Evolutionary conservation across 768 basidiomycete species (phyloP), one percentile per base, ranked within the genome.

Genomic region (Hericium alpestre): DNA sequence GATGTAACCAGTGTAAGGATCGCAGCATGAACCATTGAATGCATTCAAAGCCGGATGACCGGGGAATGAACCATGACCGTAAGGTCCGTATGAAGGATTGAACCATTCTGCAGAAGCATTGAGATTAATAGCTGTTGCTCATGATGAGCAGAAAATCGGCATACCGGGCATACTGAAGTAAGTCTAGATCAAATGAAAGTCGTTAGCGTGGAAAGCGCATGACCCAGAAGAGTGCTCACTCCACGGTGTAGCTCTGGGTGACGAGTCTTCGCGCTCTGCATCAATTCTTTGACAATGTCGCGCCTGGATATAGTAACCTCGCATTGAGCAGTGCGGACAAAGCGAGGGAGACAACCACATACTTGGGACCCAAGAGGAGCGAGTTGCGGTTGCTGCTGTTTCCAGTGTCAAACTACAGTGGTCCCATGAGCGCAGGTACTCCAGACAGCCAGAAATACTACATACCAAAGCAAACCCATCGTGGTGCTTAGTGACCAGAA

Each of bases 401-500:
- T 51, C 71, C 72, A 3, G 83, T 78, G 60, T 84, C 79, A 38
- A 83, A 84, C 57, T 63, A 18, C 12, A 23, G 15, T 12, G 2
- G 23, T 9, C 3, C 12, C 43, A n/a, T 16, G 32, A 32, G 9
- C 32, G 2, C 1, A 10, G 1, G 13, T 16, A 22, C 12, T 7
- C 12, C 8, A 51, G 23, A 2, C 9, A 51, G 2, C 11, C 41
- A 22, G 20, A 56, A 3, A 13, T 8, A n/a, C 20, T 7, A 27
- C 58, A 8, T 47, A 59, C 54, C 2, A 83, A 63, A 1, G 71
- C 71, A 57, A 76, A 82, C 0, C 83, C 83, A 55, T 84, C 83
- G 56, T 84, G 82, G 55, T 84, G 82, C 75, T 81, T 83, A 75
- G 80, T 76, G 7, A 79, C 78, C 38, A 80, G 67, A 20, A 83